These are phyloP conservation scores for Cercospora sesami DNA, from an alignment of 2,329 filamentous ascomycete species.

Conservation along the genomic window DNA sequence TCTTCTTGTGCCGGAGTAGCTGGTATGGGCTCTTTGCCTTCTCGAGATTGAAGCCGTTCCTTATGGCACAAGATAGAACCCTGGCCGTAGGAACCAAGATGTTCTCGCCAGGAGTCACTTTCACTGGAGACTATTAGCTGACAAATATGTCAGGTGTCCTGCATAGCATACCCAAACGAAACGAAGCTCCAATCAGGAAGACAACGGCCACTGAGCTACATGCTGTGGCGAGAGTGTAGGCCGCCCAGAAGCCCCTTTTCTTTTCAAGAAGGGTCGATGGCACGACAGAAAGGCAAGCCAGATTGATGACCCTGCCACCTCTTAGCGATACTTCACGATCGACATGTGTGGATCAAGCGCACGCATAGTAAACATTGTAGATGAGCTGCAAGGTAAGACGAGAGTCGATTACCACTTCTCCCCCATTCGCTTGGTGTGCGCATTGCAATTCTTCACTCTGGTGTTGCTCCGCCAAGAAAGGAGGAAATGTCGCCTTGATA, in stretches of 20 bases:
- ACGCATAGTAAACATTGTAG: conserved; percentile 23
- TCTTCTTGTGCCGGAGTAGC: background rate
- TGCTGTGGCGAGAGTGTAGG: conserved; percentile 15
- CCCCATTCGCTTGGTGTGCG: background rate
- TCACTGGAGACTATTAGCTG: conserved; percentile 10
- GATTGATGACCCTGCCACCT: conserved; percentile 14
- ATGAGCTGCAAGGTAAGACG: conserved; percentile 20
- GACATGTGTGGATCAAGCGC: background rate
- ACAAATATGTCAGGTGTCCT: background rate
- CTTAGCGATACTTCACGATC: background rate
- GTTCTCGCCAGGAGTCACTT: conserved; percentile 14
- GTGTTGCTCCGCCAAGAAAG: conserved; percentile 14
- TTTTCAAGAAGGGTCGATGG: conserved; percentile 17
- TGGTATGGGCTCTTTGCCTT: conserved; percentile 13
- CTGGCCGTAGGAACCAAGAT: conserved; percentile 14
- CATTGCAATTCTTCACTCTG: background rate
- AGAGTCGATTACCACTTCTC: conserved; percentile 10
- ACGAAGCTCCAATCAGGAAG: background rate
- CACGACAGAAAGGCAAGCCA: conserved; percentile 17
- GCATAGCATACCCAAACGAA: background rate
- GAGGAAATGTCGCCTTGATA: conserved; percentile 9
- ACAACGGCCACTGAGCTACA: background rate
- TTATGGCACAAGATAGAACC: conserved; percentile 11
- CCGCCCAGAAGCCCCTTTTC: conserved; percentile 16
- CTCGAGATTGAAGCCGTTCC: conserved; percentile 13